phyloP scores from a whole-genome alignment of 75 land plant species.

The Cunninghamia lanceolata region DNA sequence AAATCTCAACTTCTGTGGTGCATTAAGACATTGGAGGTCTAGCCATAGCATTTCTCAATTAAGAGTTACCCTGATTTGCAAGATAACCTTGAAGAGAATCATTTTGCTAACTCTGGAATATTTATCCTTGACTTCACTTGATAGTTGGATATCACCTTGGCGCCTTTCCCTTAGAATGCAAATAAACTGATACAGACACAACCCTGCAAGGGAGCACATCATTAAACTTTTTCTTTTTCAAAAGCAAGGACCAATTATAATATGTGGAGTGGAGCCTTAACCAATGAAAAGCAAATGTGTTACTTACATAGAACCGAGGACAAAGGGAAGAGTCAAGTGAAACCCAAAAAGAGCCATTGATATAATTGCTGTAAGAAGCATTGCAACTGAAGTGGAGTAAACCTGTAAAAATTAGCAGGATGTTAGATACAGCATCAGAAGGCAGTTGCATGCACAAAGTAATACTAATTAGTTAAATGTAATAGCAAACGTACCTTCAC shows the following conservation, averaged over 20 bases:
- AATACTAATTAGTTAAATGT: background rate
- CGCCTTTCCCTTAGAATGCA: constrained; percentile 38
- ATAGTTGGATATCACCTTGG: constrained; percentile 11
- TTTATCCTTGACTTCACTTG: background rate
- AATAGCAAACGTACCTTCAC: constrained; percentile 54
- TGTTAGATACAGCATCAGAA: background rate
- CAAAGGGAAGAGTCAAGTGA: constrained; percentile 74
- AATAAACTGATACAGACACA: constrained; percentile 36
- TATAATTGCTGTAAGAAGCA: constrained; percentile 82
- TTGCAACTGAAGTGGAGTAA: constrained; percentile 91
- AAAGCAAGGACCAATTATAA: background rate
- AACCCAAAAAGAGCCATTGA: constrained; percentile 69
- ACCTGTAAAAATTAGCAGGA: constrained; percentile 42
- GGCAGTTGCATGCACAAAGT: background rate
- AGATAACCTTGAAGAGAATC: background rate
- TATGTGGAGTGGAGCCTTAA: background rate
- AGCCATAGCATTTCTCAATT: background rate
- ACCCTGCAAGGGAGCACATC: constrained; percentile 16
- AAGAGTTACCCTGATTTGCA: background rate
- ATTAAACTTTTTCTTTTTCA: background rate
- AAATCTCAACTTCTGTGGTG: too few relatives aligned
- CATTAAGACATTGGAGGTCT: too few relatives aligned
- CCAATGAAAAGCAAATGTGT: background rate
- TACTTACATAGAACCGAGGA: constrained; percentile 86
- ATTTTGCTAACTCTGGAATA: too few relatives aligned